Evolutionary conservation across 495 filamentous ascomycete species (phyloP).

Genomic region (Trichoderma parareesei): DNA sequence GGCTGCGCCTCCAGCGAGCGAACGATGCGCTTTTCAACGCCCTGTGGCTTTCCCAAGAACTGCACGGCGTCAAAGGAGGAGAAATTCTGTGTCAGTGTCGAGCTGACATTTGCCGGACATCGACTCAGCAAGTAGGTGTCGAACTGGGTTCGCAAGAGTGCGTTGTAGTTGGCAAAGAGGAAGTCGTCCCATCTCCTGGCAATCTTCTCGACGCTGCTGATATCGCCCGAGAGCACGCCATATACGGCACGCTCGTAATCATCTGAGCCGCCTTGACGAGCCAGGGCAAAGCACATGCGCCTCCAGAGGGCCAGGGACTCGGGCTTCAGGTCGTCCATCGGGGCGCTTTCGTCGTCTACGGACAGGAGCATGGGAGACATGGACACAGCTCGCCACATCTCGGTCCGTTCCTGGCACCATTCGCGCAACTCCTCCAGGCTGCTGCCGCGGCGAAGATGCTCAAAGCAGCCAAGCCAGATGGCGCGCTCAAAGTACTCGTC

Average conservation of each 20-base stretch:
- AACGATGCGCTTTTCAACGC: slow-evolving; percentile 42
- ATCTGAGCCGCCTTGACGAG: slow-evolving; percentile 55
- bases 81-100: slow-evolving; percentile 33
- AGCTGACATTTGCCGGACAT: slow-evolving; percentile 33
- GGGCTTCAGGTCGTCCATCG: slow-evolving; percentile 30
- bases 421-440: slow-evolving; percentile 63
- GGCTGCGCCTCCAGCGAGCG: slow-evolving; percentile 39
- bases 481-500: slow-evolving; percentile 81
- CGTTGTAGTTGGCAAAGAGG: slow-evolving; percentile 85
- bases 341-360: slow-evolving; percentile 29
- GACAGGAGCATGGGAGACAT: slow-evolving; percentile 49
- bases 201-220: slow-evolving; percentile 63
- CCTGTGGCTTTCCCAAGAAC: slow-evolving; percentile 43
- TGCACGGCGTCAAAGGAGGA: slow-evolving; percentile 46
- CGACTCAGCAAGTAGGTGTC: slow-evolving; percentile 49
- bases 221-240: slow-evolving; percentile 75
- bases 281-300: slow-evolving; percentile 69
- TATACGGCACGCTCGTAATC: slow-evolving; percentile 86
- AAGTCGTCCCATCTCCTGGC: slow-evolving; percentile 82
- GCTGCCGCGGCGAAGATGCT: slow-evolving; percentile 74
- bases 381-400: slow-evolving; percentile 75
- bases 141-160: slow-evolving; percentile 62
- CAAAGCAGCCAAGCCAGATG: slow-evolving; percentile 82
- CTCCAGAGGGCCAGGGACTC: slow-evolving; percentile 61
- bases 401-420: slow-evolving; percentile 70